Evolutionary conservation across 768 basidiomycete species (phyloP), one percentile per base, ranked within the genome.

Genomic region (Russula abietina): DNA sequence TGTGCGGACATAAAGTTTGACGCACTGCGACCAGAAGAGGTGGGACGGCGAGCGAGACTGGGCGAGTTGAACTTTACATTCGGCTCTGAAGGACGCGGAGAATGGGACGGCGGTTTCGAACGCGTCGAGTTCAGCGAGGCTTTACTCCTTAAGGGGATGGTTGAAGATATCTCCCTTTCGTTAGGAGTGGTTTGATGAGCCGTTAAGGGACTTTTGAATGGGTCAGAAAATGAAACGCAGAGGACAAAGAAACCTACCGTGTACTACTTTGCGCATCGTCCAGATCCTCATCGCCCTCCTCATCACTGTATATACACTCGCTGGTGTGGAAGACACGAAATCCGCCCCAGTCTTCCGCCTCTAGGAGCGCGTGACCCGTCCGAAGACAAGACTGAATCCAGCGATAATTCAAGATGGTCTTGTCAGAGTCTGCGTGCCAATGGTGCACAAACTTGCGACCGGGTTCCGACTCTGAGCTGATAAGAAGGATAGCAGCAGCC

Each of bases 391-490:
- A 75, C 36, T 73, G 70, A 46, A 77, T 81, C 88, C 88, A 90
- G 3, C 66, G 64, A 65, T 78, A 76, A 52, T 81, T 74, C 59
- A 88, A 74, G 11, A 87, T 79, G 1, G 80, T 76, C 70, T 84
- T 75, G 43, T 70, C 70, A 14, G 69, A 61, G 51, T 85, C 84
- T 26, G 72, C 69, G 8, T 79, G 76, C 84, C 84, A 88, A 22
- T 82, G 80, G 43, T 81, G 78, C 61, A 87, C 78, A 67, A 87
- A 81, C 19, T 78, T 76, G 68, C 76, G 75, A 30, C 87, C 86
- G 46, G 80, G 77, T n/a, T 74, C 69, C 0, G 81, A 77, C 19
- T 73, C 72, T 1, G 80, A 71, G 65, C 88, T 81, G 8, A 89
- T 83, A 5, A 90, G 73, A 50, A 88, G 81, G 28, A 88, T 74